A percentile compares a stretch with the other conserved stretches of the same genome.
phyloP scores from a whole-genome alignment of 495 filamentous ascomycete species.

The Choiromyces venosus region DNA sequence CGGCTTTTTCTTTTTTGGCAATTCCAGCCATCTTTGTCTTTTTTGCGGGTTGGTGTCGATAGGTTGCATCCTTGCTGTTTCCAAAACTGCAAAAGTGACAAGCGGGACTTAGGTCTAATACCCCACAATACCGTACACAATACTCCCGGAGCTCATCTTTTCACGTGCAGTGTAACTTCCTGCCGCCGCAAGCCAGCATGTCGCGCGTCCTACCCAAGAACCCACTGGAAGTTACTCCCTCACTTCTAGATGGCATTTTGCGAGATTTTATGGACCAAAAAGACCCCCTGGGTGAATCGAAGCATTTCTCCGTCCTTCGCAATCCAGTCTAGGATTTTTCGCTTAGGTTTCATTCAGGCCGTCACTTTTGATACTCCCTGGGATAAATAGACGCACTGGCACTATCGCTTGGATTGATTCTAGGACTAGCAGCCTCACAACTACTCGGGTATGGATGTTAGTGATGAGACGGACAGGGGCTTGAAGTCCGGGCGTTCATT shows the following conservation, averaged over 20 bases:
- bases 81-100: no score
- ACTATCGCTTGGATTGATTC: neutral
- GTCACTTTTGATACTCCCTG: neutral
- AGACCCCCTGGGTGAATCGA: neutral
- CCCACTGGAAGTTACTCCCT: neutral
- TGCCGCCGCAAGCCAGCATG: neutral
- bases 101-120: no score
- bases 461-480: no score
- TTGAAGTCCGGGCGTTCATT: no score
- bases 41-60: no score
- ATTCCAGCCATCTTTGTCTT: no score
- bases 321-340: neutral
- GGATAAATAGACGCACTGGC: neutral
- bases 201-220: neutral
- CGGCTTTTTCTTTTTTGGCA: no score
- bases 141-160: no score
- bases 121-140: neutral
- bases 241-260: neutral
- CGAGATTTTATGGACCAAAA: neutral
- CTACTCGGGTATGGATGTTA: neutral
- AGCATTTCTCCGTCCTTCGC: neutral
- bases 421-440: neutral
- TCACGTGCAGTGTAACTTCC: neutral
- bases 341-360: neutral
- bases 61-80: no score